These are phyloP conservation scores for Diaporthe sp. DNA, from an alignment of 2,329 filamentous ascomycete genomes.

Conservation along the genomic window DNA sequence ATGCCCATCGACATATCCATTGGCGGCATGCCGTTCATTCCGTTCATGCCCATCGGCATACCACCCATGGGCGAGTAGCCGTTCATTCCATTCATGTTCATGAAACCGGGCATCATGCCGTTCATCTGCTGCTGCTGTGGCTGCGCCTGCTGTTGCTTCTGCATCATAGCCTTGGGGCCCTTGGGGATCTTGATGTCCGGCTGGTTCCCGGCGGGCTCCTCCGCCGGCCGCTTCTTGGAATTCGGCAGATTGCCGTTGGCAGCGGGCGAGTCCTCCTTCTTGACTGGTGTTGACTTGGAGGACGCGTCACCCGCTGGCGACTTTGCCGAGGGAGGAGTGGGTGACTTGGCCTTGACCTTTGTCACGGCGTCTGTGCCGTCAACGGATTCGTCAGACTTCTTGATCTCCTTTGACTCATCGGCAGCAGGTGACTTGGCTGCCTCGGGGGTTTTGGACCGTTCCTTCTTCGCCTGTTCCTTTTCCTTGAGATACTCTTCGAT, in stretches of 20 bases:
- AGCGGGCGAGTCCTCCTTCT: constrained; percentile 48
- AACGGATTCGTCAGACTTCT: constrained; percentile 54
- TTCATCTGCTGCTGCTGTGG: constrained; percentile 52
- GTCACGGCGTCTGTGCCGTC: constrained; percentile 53
- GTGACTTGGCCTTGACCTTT: constrained; percentile 54
- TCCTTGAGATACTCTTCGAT: constrained; percentile 81
- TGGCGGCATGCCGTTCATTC: constrained; percentile 7
- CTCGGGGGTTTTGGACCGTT: constrained; percentile 63
- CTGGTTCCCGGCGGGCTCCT: constrained; percentile 76
- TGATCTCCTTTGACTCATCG: constrained; percentile 46
- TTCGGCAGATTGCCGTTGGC: constrained; percentile 47
- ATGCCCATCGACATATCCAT: constrained; percentile 21
- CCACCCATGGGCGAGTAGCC: constrained; percentile 55
- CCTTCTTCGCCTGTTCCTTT: constrained; percentile 66
- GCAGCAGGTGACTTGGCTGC: constrained; percentile 51
- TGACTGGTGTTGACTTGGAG: constrained; percentile 49
- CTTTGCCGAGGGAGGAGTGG: constrained; percentile 49
- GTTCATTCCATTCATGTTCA: constrained; percentile 54
- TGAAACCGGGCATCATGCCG: constrained; percentile 51
- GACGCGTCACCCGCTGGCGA: constrained; percentile 47
- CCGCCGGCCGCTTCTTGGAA: constrained; percentile 86
- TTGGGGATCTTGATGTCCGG: constrained; percentile 77
- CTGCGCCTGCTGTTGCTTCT: constrained; percentile 63
- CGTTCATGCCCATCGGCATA: constrained; percentile 46
- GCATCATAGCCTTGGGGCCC: constrained; percentile 74